Percentiles rank a stretch among this genome's conserved stretches.
These are phyloP conservation scores for Trapa bicornis DNA, from an alignment of 345 rosid species.

Conservation along the genomic window DNA sequence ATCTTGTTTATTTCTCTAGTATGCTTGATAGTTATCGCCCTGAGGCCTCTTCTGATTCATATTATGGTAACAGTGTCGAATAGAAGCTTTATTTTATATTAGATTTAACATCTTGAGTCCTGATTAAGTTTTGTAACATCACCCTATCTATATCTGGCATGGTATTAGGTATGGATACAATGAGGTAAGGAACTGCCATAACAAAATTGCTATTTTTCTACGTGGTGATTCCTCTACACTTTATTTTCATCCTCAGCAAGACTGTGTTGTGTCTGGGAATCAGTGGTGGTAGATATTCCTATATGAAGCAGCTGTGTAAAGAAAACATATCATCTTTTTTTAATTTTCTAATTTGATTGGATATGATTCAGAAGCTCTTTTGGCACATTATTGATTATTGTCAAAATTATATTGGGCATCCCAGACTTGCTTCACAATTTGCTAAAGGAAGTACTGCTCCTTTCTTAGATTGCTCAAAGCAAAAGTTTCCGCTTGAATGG, in stretches of 20 bases:
- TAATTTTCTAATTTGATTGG: background rate
- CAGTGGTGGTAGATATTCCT: background rate
- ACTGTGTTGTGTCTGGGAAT: background rate
- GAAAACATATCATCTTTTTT: background rate
- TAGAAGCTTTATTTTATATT: background rate
- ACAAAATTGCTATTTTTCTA: background rate
- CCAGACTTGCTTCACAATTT: background rate
- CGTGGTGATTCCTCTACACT: background rate
- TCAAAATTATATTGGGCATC: background rate
- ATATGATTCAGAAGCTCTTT: background rate
- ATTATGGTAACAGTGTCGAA: background rate
- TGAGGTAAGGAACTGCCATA: background rate
- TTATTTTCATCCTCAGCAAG: background rate
- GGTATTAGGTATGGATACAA: background rate
- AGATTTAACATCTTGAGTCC: background rate
- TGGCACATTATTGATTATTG: background rate
- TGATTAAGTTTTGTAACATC: background rate
- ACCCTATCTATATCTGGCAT: background rate
- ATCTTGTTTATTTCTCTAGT: background rate
- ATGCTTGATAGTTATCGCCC: background rate
- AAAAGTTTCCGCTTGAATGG: conserved; percentile 3
- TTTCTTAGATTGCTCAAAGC: conserved; percentile 9
- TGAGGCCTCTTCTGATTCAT: background rate
- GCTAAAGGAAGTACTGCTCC: background rate
- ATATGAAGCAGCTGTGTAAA: background rate